These are phyloP conservation scores for Pseudogymnoascus destructans DNA, from an alignment of 2,329 filamentous ascomycete species.

Conservation along the genomic window DNA sequence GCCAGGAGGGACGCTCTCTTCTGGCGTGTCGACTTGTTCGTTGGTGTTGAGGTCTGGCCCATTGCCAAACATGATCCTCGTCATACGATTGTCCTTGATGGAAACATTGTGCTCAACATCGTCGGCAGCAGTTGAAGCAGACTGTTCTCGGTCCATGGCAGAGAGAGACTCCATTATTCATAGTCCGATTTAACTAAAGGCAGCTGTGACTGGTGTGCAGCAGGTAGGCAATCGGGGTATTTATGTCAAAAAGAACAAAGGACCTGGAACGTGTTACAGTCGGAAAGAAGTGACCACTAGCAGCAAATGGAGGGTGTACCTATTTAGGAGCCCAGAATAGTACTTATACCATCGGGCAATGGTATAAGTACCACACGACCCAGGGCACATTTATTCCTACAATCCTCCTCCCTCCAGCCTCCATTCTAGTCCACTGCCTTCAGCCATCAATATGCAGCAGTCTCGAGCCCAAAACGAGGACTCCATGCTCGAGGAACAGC, in stretches of 20 bases:
- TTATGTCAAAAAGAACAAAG: not conserved
- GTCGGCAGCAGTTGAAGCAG: not conserved
- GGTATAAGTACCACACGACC: not conserved
- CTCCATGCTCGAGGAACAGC: constrained; percentile 6
- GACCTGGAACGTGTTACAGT: not conserved
- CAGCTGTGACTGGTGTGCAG: not conserved
- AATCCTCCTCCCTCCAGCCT: not conserved
- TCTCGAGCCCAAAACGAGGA: not conserved
- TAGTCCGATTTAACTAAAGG: not conserved
- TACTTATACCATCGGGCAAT: not conserved
- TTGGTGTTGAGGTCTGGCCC: not conserved
- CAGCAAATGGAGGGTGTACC: not conserved
- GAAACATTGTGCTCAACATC: not conserved
- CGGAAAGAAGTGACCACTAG: not conserved
- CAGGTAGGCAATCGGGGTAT: not conserved
- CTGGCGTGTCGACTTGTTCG: not conserved
- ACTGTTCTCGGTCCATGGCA: not conserved
- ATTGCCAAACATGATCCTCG: not conserved
- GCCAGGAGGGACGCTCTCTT: not conserved
- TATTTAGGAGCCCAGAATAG: not conserved
- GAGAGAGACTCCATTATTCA: not conserved
- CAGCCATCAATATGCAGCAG: not conserved
- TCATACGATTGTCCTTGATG: not conserved
- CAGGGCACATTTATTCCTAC: not conserved
- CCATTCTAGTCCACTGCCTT: not conserved